Conservation (phyloP, 371 early-diverging fungal genomes). For the Syncephalis fuscata region DNA sequence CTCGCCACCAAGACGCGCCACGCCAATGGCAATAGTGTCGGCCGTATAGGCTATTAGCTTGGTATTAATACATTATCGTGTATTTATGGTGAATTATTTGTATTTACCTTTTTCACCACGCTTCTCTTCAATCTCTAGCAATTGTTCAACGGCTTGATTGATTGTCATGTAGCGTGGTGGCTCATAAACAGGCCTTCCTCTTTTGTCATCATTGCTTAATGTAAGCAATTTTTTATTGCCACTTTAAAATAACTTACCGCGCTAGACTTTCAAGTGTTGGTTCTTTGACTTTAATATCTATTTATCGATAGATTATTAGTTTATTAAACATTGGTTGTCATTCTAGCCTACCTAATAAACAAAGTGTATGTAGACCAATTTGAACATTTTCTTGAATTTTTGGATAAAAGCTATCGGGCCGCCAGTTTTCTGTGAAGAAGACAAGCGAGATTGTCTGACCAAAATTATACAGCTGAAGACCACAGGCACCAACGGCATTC, state of each 20-base stretch:
- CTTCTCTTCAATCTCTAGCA: slow-evolving; percentile 79
- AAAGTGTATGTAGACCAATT: slow-evolving; percentile 90
- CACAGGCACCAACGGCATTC: slow-evolving; percentile 97
- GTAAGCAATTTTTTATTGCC: neutral
- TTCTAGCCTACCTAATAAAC: slow-evolving; percentile 48
- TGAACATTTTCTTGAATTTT: slow-evolving; percentile 77
- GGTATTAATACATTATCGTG: neutral
- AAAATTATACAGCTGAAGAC: slow-evolving; percentile 97
- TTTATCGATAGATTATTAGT: slow-evolving; percentile 1
- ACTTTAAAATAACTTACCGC: slow-evolving; percentile 22
- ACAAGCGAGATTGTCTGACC: slow-evolving; percentile 98
- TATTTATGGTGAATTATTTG: neutral
- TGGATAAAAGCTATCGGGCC: slow-evolving; percentile 94
- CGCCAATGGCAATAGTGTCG: slow-evolving; percentile 79
- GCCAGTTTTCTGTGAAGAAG: slow-evolving; percentile 93
- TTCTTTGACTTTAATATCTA: slow-evolving; percentile 98
- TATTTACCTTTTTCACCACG: slow-evolving; percentile 30
- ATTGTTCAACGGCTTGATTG: slow-evolving; percentile 83
- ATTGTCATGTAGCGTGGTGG: slow-evolving; percentile 98
- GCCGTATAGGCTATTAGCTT: slow-evolving; percentile 36
- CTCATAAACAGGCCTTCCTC: slow-evolving; percentile 85
- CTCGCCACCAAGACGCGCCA: slow-evolving; percentile 82
- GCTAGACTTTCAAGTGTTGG: slow-evolving; percentile 91
- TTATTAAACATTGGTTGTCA: neutral
- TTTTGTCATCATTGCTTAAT: slow-evolving; percentile 1